A percentile compares a stretch with the other conserved stretches of the same genome.
Evolutionary conservation across 768 basidiomycete genomes (phyloP).

Genomic region (Lactarius quietus): DNA sequence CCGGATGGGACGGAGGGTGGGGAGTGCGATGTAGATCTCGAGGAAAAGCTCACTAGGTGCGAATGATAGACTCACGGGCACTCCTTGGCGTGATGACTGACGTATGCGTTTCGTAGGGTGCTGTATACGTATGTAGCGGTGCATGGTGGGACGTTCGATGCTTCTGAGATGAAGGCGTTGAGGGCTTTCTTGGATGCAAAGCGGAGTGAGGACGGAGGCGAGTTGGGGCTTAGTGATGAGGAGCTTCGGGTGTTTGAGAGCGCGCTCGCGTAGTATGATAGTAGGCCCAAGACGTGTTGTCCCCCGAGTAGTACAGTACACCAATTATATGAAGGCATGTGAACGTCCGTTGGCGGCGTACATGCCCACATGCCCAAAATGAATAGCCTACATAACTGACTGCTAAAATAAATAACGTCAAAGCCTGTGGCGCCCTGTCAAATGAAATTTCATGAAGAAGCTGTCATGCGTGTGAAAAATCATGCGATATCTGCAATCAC

Average conservation of each 20-base stretch:
- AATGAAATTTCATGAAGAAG: neutral
- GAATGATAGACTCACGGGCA: no score
- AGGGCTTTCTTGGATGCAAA: conserved; percentile 14
- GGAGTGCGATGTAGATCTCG: conserved; percentile 55
- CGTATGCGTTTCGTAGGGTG: conserved; percentile 7
- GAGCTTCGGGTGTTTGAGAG: conserved; percentile 12
- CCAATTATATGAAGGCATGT: neutral
- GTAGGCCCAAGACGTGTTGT: neutral
- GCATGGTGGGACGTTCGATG: conserved; percentile 20
- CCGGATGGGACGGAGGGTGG: conserved; percentile 64
- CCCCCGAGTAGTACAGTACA: neutral
- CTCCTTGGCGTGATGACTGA: neutral
- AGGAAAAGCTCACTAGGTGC: conserved; percentile 60
- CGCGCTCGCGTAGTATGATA: conserved; percentile 1
- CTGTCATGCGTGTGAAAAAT: neutral
- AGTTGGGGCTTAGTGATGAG: conserved; percentile 10
- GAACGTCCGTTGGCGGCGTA: neutral
- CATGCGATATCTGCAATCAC: neutral
- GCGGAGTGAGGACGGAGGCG: neutral
- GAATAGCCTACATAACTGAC: no score
- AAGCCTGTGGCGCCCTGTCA: neutral
- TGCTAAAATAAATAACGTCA: neutral
- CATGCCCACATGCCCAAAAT: neutral
- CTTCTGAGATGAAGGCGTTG: conserved; percentile 14
- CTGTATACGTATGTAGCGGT: conserved; percentile 24